phyloP scores from a whole-genome alignment of 805 yeast species.

The Wickerhamomyces pijperi region DNA sequence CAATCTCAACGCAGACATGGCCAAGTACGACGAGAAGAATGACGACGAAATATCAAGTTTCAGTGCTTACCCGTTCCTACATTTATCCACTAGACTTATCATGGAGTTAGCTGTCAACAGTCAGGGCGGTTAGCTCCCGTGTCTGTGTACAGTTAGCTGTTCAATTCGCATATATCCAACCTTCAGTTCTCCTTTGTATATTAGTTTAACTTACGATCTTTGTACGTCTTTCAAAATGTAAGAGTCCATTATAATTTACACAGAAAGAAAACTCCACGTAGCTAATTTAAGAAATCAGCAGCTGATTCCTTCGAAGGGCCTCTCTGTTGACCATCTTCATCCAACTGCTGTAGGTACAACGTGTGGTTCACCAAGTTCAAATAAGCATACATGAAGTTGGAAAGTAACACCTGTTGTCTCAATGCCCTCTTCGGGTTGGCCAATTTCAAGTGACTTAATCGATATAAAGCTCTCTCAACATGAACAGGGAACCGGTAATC shows the following conservation, averaged over 20 bases:
- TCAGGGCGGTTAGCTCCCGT: slow-evolving; percentile 38
- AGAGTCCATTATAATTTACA: no score
- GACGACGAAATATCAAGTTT: slow-evolving; percentile 80
- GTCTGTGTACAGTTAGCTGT: no score
- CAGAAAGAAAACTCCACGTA: no score
- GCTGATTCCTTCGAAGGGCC: no score
- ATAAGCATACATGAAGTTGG: slow-evolving; percentile 97
- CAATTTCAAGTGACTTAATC: slow-evolving; percentile 83
- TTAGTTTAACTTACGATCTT: no score
- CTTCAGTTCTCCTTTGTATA: no score
- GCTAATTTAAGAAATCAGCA: no score
- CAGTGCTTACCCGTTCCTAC: slow-evolving; percentile 90
- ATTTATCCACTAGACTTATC: slow-evolving; percentile 81
- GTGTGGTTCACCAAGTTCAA: slow-evolving; percentile 91
- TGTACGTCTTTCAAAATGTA: no score
- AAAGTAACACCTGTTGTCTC: slow-evolving; percentile 82
- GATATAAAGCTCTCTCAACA: slow-evolving; percentile 90
- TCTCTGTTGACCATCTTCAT: slow-evolving; percentile 17
- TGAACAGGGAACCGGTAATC: slow-evolving; percentile 87
- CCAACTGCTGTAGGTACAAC: slow-evolving; percentile 57
- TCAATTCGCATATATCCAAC: no score
- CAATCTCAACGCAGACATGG: slow-evolving; percentile 17
- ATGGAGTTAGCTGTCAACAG: slow-evolving; percentile 96
- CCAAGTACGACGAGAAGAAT: slow-evolving; percentile 36
- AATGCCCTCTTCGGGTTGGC: slow-evolving; percentile 90